A percentile compares a stretch with the other conserved stretches of the same genome.
Evolutionary conservation across 305 asterid species (phyloP).

Genomic region (Solanum aculeatissimum): DNA sequence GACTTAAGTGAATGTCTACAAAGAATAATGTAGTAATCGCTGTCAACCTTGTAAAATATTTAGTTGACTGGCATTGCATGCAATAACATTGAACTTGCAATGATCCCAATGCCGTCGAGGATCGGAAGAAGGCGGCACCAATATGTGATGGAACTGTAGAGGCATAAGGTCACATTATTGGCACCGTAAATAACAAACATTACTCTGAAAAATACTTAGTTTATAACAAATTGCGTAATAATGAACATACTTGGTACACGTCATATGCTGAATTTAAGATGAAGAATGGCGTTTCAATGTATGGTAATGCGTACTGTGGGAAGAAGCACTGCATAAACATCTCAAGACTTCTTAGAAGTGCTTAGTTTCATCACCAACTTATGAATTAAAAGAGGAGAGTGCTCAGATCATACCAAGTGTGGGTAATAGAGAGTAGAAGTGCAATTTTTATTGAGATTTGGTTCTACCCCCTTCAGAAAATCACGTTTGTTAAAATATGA

Average conservation of each 20-base stretch:
- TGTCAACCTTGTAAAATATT: slow-evolving; percentile 61
- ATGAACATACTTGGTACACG: slow-evolving; percentile 65
- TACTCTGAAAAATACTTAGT: not conserved
- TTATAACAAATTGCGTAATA: not conserved
- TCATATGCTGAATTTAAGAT: slow-evolving; percentile 88
- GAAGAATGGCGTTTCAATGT: slow-evolving; percentile 66
- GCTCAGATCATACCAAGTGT: slow-evolving; percentile 37
- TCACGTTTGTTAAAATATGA: not conserved
- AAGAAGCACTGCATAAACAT: slow-evolving; percentile 67
- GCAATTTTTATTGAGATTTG: slow-evolving; percentile 61
- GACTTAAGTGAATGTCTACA: not conserved
- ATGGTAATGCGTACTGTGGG: slow-evolving; percentile 73
- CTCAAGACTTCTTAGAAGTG: not conserved
- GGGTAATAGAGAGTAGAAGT: slow-evolving; percentile 35
- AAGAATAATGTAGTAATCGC: not conserved
- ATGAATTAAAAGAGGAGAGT: not conserved
- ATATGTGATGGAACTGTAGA: slow-evolving; percentile 59
- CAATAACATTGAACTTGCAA: slow-evolving; percentile 58
- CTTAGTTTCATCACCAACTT: not conserved
- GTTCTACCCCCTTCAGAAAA: slow-evolving; percentile 45
- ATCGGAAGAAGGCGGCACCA: slow-evolving; percentile 91
- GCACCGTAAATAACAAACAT: not conserved
- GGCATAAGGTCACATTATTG: not conserved
- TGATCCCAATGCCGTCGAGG: slow-evolving; percentile 75
- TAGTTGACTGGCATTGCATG: slow-evolving; percentile 46